A percentile compares a stretch with the other conserved stretches of the same genome.
These are phyloP conservation scores for Hirsutella rhossiliensis DNA, from an alignment of 2,329 filamentous ascomycete genomes.

Conservation along the genomic window DNA sequence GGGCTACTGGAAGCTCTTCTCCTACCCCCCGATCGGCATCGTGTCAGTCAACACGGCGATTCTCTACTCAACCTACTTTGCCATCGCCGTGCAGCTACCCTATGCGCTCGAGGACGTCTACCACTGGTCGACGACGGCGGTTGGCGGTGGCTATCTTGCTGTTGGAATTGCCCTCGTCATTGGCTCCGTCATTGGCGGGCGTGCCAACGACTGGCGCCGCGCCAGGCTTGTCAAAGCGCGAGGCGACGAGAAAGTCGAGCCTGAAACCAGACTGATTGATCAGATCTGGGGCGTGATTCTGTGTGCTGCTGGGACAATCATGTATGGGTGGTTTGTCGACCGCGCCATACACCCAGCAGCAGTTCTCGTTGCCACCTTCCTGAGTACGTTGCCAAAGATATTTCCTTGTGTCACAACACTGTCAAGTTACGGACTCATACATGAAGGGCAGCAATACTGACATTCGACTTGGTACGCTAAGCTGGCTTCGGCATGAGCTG, in stretches of 20 bases:
- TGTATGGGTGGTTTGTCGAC: conserved; percentile 28
- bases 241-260: conserved; percentile 11
- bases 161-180: conserved; percentile 11
- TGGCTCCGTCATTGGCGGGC: conserved; percentile 23
- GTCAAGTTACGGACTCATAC: no score
- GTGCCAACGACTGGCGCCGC: conserved; percentile 23
- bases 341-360: conserved; percentile 15
- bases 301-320: conserved; percentile 21
- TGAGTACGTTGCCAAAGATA: conserved; percentile 9
- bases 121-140: conserved; percentile 18
- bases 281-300: conserved; percentile 27
- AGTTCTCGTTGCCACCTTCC: conserved; percentile 15
- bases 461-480: no score
- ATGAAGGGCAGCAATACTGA: no score
- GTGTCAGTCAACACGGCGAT: conserved; percentile 20
- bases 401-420: no score
- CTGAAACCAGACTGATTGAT: conserved; percentile 24
- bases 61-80: conserved; percentile 19
- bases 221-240: conserved; percentile 7
- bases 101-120: conserved; percentile 17
- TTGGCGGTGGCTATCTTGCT: conserved; percentile 24
- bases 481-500: conserved; percentile 24
- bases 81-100: conserved; percentile 17
- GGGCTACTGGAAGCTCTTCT: conserved; percentile 16
- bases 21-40: conserved; percentile 19